phyloP scores from a whole-genome alignment of 2,329 filamentous ascomycete species.

The Dactylellina drechsleri region DNA sequence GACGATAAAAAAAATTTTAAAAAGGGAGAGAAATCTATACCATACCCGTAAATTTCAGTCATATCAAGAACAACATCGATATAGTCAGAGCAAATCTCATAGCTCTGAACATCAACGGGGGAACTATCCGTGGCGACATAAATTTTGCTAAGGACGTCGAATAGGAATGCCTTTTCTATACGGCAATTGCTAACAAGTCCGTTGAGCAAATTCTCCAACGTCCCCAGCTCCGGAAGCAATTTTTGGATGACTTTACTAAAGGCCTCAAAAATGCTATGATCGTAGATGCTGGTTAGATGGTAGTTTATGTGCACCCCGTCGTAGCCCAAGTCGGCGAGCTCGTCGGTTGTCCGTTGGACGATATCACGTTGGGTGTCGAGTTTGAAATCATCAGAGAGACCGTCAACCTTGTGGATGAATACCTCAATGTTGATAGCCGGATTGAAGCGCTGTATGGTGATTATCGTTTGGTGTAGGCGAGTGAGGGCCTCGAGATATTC shows the following conservation, averaged over 20 bases:
- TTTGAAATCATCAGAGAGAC: slow-evolving; percentile 95
- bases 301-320: slow-evolving; percentile 94
- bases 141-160: slow-evolving; percentile 97
- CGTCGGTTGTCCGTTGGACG: slow-evolving; percentile 93
- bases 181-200: slow-evolving; percentile 91
- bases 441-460: slow-evolving; percentile 86
- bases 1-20: no score
- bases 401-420: slow-evolving; percentile 98
- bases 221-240: slow-evolving; percentile 89
- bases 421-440: slow-evolving; percentile 97
- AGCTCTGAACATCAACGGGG: slow-evolving; percentile 92
- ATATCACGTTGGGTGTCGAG: slow-evolving; percentile 96
- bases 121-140: slow-evolving; percentile 97
- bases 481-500: slow-evolving; percentile 93
- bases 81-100: slow-evolving; percentile 98
- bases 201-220: slow-evolving; percentile 91
- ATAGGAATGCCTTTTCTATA: slow-evolving; percentile 97
- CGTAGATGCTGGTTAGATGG: slow-evolving; percentile 97
- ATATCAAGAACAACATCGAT: slow-evolving; percentile 98
- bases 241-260: slow-evolving; percentile 99
- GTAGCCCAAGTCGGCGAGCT: slow-evolving; percentile 90
- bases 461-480: slow-evolving; percentile 85
- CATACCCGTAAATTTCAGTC: slow-evolving; percentile 88
- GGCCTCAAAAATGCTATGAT: slow-evolving; percentile 97
- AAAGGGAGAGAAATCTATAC: no score